Conservation (phyloP, 495 filamentous ascomycete genomes). For the Trypethelium eluteriae region DNA sequence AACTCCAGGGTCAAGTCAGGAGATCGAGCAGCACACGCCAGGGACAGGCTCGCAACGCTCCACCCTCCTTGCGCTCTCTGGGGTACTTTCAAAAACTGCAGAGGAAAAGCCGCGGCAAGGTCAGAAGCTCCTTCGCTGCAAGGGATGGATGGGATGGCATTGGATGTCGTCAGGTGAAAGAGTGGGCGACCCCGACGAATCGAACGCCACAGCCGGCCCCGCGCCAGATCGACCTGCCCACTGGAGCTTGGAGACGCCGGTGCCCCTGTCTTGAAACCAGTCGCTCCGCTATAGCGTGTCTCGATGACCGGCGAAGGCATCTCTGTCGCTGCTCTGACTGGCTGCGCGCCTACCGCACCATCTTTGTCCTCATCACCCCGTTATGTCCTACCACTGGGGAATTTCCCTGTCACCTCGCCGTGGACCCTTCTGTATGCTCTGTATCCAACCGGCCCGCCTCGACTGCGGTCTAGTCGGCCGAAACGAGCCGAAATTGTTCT, state of each 20-base stretch:
- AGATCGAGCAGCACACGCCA: background rate
- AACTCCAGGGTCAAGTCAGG: background rate
- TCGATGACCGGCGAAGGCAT: background rate
- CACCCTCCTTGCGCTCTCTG: background rate
- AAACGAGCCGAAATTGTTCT: background rate
- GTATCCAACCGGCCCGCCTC: background rate
- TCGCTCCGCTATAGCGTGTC: background rate
- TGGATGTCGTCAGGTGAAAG: constrained; percentile 8
- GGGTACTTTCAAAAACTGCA: background rate
- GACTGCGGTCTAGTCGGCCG: background rate
- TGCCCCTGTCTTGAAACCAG: constrained; percentile 6
- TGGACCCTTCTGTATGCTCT: background rate
- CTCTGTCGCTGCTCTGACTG: background rate
- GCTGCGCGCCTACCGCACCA: constrained; percentile 5
- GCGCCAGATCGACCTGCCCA: background rate
- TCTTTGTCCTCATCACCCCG: background rate
- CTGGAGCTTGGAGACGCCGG: constrained; percentile 8
- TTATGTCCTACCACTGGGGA: background rate
- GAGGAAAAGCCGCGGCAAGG: background rate
- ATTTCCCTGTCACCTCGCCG: background rate
- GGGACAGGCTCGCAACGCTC: background rate
- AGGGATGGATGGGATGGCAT: constrained; percentile 7
- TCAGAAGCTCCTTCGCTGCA: background rate
- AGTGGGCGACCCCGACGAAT: background rate
- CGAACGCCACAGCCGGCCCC: constrained; percentile 9